Conservation (phyloP, 148 eudicot genomes). For the Heliamphora exappendiculata region DNA sequence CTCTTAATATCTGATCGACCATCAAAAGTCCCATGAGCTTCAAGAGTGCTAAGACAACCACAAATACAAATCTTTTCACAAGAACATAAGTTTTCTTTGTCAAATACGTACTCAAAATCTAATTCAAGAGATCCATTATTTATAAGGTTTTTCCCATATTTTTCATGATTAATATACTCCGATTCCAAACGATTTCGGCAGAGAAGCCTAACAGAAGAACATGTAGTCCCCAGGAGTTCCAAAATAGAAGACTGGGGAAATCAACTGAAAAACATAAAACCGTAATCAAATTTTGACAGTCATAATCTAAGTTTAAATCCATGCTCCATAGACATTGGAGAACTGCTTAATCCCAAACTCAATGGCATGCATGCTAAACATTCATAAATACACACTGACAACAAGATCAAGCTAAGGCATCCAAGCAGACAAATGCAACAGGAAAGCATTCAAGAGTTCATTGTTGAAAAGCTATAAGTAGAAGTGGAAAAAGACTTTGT, state of each 20-base stretch:
- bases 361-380: background rate
- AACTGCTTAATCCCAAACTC: background rate
- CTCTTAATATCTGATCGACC: too few relatives aligned
- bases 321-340: background rate
- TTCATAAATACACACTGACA: background rate
- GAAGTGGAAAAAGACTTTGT: background rate
- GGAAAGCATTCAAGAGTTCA: background rate
- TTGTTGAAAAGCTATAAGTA: background rate
- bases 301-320: background rate
- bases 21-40: too few relatives aligned
- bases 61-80: too few relatives aligned
- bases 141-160: too few relatives aligned
- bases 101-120: too few relatives aligned
- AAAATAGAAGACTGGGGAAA: slow-evolving; percentile 1
- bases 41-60: too few relatives aligned
- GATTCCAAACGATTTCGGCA: too few relatives aligned
- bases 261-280: background rate
- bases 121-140: too few relatives aligned
- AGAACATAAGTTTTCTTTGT: too few relatives aligned
- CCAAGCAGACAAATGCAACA: background rate
- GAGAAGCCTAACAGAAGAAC: background rate
- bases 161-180: too few relatives aligned
- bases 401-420: background rate
- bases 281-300: background rate
- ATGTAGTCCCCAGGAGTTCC: background rate